Evolutionary conservation across 352 stramenopile genomes (phyloP).

Genomic region (Phytopythium chamaehyphon): DNA sequence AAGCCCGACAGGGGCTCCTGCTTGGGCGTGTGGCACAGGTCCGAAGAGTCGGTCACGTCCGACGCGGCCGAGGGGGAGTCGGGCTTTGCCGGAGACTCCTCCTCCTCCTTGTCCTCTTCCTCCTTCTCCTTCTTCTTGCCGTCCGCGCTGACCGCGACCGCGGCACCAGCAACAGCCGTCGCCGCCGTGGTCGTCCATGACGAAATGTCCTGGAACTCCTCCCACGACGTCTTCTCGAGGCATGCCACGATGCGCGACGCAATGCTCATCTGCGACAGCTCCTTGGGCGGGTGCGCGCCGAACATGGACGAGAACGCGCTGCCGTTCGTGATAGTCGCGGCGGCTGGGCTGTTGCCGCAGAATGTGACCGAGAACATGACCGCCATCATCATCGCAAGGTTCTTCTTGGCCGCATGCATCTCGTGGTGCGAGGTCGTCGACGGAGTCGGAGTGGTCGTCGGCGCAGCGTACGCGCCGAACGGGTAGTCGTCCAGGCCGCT

Average conservation of each 20-base stretch:
- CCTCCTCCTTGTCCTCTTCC: conserved; percentile 11
- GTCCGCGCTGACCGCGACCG: conserved; percentile 25
- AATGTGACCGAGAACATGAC: conserved; percentile 88
- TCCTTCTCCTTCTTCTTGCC: conserved; percentile 26
- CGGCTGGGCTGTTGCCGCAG: conserved; percentile 70
- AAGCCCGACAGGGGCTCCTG: conserved; percentile 37
- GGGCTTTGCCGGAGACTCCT: conserved; percentile 7
- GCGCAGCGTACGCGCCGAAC: conserved; percentile 24
- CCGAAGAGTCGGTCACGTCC: conserved; percentile 64
- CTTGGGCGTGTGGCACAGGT: conserved; percentile 49
- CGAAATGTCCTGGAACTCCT: conserved; percentile 79
- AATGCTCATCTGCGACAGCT: conserved; percentile 84
- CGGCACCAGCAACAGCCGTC: conserved; percentile 26
- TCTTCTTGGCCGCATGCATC: conserved; percentile 86
- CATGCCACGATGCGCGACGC: conserved; percentile 80
- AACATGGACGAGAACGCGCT: conserved; percentile 84
- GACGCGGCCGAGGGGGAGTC: conserved; percentile 60
- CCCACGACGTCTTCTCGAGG: conserved; percentile 88
- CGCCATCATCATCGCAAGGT: conserved; percentile 86
- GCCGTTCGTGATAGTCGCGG: conserved; percentile 68
- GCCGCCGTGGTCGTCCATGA: conserved; percentile 56
- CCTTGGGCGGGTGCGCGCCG: conserved; percentile 63
- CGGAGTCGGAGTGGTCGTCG: not conserved
- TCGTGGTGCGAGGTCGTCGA: conserved; percentile 45
- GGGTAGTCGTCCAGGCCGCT: conserved; percentile 70